Conservation (phyloP, 768 basidiomycete species). For the Naematelia aurantialba region DNA sequence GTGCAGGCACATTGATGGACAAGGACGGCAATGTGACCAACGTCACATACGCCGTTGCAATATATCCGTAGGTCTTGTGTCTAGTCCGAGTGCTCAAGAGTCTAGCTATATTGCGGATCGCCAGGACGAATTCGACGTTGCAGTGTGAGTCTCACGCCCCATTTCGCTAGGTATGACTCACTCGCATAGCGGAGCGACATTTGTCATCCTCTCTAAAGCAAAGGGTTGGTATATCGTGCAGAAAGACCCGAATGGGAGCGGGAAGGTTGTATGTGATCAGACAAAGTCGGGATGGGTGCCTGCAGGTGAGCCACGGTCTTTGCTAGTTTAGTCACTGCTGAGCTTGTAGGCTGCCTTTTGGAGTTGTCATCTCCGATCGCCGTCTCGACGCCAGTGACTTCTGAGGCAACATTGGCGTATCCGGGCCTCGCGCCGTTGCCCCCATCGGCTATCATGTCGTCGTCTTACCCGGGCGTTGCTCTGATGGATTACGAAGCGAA, state of each 20-base stretch:
- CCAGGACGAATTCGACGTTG: slow-evolving; percentile 96
- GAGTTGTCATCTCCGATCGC: slow-evolving; percentile 90
- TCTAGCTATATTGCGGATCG: slow-evolving; percentile 84
- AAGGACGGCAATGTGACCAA: slow-evolving; percentile 48
- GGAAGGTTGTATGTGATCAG: slow-evolving; percentile 68
- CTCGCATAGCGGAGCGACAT: slow-evolving; percentile 73
- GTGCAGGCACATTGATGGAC: slow-evolving; percentile 50
- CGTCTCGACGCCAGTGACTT: slow-evolving; percentile 58
- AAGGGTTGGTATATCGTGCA: slow-evolving; percentile 99
- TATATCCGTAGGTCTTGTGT: slow-evolving; percentile 64
- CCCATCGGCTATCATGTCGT: slow-evolving; percentile 88
- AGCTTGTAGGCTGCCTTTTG: slow-evolving; percentile 62
- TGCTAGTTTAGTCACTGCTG: not conserved
- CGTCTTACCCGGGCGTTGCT: slow-evolving; percentile 92
- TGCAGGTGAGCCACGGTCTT: slow-evolving; percentile 58
- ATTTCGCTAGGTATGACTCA: slow-evolving; percentile 8
- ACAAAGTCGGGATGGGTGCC: slow-evolving; percentile 94
- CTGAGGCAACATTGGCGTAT: slow-evolving; percentile 21
- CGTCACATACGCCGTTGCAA: slow-evolving; percentile 92
- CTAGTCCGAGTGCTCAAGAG: not conserved
- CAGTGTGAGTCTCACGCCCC: slow-evolving; percentile 63
- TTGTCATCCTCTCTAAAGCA: slow-evolving; percentile 86
- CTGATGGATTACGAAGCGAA: slow-evolving; percentile 95
- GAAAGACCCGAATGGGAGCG: slow-evolving; percentile 80
- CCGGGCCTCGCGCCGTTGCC: slow-evolving; percentile 62